phyloP scores from a whole-genome alignment of 257 asterid species.

The Nicotiana paniculata region DNA sequence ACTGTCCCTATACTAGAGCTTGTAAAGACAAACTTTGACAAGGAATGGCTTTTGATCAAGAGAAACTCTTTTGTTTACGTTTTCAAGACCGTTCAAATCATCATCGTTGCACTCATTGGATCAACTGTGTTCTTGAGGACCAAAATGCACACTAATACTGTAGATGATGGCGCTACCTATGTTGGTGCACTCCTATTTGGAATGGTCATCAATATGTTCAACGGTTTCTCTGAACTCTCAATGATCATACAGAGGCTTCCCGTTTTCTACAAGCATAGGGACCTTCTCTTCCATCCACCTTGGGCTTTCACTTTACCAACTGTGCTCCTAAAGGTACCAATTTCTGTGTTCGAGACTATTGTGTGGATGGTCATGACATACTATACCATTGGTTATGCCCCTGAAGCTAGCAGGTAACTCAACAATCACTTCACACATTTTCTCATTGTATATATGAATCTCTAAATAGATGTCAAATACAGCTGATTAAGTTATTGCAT shows the following conservation, averaged over 20 bases:
- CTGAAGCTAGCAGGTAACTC: conserved; percentile 63
- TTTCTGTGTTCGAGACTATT: conserved; percentile 47
- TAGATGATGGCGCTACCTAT: conserved; percentile 39
- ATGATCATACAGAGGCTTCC: conserved; percentile 66
- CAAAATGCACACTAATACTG: conserved; percentile 28
- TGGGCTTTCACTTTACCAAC: conserved; percentile 64
- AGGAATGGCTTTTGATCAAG: conserved; percentile 68
- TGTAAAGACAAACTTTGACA: conserved; percentile 49
- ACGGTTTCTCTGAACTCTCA: conserved; percentile 57
- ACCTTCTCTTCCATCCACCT: conserved; percentile 63
- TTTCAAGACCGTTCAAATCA: conserved; percentile 59
- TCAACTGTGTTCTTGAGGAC: conserved; percentile 65
- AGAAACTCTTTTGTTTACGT: conserved; percentile 58
- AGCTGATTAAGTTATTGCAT: not conserved
- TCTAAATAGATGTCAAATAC: not conserved
- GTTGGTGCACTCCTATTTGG: conserved; percentile 57
- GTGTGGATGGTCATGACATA: conserved; percentile 52
- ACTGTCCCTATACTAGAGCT: conserved; percentile 45
- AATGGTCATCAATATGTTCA: conserved; percentile 52
- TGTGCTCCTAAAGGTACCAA: conserved; percentile 53
- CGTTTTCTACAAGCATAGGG: conserved; percentile 62
- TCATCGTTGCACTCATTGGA: conserved; percentile 49
- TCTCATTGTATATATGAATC: not conserved
- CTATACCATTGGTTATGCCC: conserved; percentile 65
- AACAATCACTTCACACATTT: not conserved